Base-by-base conservation (phyloP, 495 filamentous ascomycete species). In the Penicillium odoratum region DNA sequence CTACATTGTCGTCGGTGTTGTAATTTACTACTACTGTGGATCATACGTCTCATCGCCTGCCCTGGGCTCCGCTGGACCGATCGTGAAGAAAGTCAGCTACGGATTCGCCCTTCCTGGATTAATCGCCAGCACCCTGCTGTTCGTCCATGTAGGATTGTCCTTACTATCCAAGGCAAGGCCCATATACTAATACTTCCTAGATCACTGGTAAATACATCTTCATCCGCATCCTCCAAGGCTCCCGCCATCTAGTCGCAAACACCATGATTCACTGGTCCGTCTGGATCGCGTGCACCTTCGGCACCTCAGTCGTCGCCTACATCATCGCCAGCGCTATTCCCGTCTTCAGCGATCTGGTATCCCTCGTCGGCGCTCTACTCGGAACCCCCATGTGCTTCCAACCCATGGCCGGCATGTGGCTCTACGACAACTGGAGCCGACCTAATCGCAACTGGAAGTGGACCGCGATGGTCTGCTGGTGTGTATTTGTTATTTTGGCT, bases 1-100 rank as follows among this genome's bases (percentile, higher is more conserved):
- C 44, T 91, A 92, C 70, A 81, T 82, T 25, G 51, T 85, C 30
- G 82, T 86, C 6, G 85, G 83, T 15, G 74, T 79, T 5, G 70
- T 91, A 7, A 79, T 92, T 54, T 92, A 91, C 73, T 75, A 72
- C 61, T 92, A 81, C 70, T 85, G 85, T 18, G 89, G 90, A 13
- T 70, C 66, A 4, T 76, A 78, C 26, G 88, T 92, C 47, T 61
- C 72, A 9, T 85, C 85, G 0, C 90, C 90, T 2, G 88, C 88
- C 3, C 79, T 92, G 0, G 79, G 86, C n/a, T 86, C 86, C 0
- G 84, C 85, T 8, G 79, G 83, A 21, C 64, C 67, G 2, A 33
- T 79, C 0, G 66, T 93, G 6, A 82, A 85, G 61, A 89, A 87
- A 66, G 64, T 92, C 47, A 82, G 84, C 8, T 93, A 87, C 62